Evolutionary conservation across 371 early-diverging fungal species (phyloP), one percentile per base, ranked within the genome.

Genomic region (Circinella minor): DNA sequence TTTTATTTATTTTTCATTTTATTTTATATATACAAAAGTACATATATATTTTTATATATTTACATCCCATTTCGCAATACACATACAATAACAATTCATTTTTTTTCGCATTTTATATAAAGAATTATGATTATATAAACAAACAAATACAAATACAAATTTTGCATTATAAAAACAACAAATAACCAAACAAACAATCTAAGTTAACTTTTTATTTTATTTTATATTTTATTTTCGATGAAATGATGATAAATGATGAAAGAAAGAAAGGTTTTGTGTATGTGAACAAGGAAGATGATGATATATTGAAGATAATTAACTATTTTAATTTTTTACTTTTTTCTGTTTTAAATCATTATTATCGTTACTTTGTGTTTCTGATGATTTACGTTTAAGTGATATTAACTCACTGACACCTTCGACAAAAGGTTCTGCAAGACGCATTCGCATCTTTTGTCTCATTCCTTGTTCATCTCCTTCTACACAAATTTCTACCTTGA

Each of bases 401-500:
- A 60, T 17, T 39, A 64, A 17, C 18, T 85, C 76, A 69, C 87
- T 86, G 20, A 90, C 74, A 9, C 87, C 89, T 60, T 79, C 80
- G 10, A 93, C 84, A 61, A 64, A 69, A 4, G 96, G 95, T 68
- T 90, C 87, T 10, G 93, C 79, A 59, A 96, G 76, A 49, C 73
- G 77, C 87, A 90, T 86, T 64, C 84, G 81, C 75, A 92, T 81
- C 75, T 89, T 90, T 76, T 90, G 89, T 17, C 90, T 80, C 87
- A 90, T 88, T 57, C 91, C 89, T 13, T 88, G 81, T 55, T 81
- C 86, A 69, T 80, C 91, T 79, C 95, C 94, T 69, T 93, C 90
- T 46, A 96, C 92, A 36, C 85, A 78, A 51, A 96, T 88, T 49
- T 87, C 87, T 4, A 95, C 94, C 71, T 84, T 85, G 3, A 95